phyloP scores from a whole-genome alignment of 2,329 filamentous ascomycete species.

The Gaeumannomyces sp. region DNA sequence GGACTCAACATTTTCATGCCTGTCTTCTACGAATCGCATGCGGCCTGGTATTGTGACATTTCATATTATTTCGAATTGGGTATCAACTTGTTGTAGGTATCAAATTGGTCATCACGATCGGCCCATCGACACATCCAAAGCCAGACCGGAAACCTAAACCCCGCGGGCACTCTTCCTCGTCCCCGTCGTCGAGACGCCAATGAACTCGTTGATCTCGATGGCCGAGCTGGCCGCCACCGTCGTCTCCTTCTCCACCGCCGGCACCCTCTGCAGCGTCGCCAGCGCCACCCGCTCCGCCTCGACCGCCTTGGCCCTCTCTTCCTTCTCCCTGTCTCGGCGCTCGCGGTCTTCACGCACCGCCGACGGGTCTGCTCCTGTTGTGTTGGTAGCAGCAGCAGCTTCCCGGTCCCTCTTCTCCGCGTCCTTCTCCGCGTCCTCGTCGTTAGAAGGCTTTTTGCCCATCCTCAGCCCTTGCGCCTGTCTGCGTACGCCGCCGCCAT shows the following conservation, averaged over 20 bases:
- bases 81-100: no score
- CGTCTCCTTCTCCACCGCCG: background rate
- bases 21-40: no score
- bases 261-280: slow-evolving; percentile 6
- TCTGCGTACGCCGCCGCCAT: background rate
- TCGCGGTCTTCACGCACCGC: background rate
- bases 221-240: slow-evolving; percentile 7
- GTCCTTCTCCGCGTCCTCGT: background rate
- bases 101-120: no score
- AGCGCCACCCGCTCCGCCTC: slow-evolving; percentile 8
- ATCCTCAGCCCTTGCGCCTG: background rate
- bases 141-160: background rate
- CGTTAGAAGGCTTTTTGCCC: background rate
- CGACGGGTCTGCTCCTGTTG: background rate
- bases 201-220: slow-evolving; percentile 8
- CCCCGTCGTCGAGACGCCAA: slow-evolving; percentile 7
- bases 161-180: background rate
- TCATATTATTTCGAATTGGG: background rate
- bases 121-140: no score
- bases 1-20: no score
- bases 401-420: background rate
- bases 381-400: no score
- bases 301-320: slow-evolving; percentile 3
- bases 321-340: slow-evolving; percentile 5
- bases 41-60: background rate